A percentile compares a stretch with the other conserved stretches of the same genome.
Evolutionary conservation across 2,329 filamentous ascomycete species (phyloP).

Genomic region (Pseudogymnoascus sp.): DNA sequence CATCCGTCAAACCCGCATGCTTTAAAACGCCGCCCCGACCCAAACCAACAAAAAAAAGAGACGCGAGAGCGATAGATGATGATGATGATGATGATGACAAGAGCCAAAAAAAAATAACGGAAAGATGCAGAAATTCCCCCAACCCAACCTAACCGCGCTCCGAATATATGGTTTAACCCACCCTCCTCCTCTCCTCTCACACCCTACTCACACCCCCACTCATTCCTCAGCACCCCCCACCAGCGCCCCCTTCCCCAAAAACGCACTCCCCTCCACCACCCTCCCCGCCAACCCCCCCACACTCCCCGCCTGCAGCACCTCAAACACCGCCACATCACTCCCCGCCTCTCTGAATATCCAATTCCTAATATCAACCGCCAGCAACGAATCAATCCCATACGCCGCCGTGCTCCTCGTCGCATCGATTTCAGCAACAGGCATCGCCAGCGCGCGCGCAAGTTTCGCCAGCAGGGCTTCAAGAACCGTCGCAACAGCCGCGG

Average conservation of each 20-base stretch:
- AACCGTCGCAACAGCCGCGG: conserved; percentile 38
- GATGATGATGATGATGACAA: too few species aligned
- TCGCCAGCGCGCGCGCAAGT: conserved; percentile 40
- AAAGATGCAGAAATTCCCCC: background rate
- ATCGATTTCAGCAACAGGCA: conserved; percentile 41
- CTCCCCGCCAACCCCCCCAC: conserved; percentile 39
- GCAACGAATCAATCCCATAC: conserved; percentile 44
- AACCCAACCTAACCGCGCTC: background rate
- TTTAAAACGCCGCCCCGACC: background rate
- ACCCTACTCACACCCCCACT: too few species aligned
- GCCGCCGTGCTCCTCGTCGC: conserved; percentile 36
- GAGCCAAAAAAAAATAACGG: too few species aligned
- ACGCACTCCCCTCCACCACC: background rate
- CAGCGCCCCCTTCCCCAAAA: background rate
- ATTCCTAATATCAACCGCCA: conserved; percentile 40
- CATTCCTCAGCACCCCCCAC: too few species aligned
- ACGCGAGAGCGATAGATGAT: too few species aligned
- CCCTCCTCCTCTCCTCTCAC: too few species aligned
- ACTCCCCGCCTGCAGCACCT: conserved; percentile 43
- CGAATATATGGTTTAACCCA: background rate
- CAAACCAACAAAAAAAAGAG: background rate
- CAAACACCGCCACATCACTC: conserved; percentile 45
- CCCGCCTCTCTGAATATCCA: conserved; percentile 39
- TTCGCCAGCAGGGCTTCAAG: conserved; percentile 39
- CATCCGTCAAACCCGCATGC: background rate